Percentiles rank a stretch among this genome's conserved stretches.
These are phyloP conservation scores for Fistulifera solaris DNA, from an alignment of 108 stramenopile species.

Conservation along the genomic window DNA sequence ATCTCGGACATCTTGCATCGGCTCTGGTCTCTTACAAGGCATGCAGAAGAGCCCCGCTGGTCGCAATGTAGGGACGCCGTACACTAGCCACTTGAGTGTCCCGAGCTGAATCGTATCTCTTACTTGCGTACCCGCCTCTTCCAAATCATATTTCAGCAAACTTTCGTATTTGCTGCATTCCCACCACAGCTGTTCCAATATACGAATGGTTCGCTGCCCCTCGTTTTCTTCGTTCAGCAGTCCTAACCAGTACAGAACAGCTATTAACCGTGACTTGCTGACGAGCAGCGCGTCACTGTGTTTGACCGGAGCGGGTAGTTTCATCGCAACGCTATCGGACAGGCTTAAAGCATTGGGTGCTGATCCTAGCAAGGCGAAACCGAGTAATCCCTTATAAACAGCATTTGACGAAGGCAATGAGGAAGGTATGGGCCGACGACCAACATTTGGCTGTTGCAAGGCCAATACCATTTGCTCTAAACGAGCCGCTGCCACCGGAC, in stretches of 20 bases:
- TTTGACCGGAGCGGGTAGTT: slow-evolving; percentile 39
- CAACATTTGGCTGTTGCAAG: slow-evolving; percentile 43
- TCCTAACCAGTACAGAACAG: slow-evolving; percentile 31
- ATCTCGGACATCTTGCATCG: slow-evolving; percentile 8
- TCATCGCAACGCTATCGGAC: slow-evolving; percentile 60
- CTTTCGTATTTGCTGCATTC: slow-evolving; percentile 26
- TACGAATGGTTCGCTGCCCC: slow-evolving; percentile 15
- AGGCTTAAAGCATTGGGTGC: slow-evolving; percentile 53
- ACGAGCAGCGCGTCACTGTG: slow-evolving; percentile 52
- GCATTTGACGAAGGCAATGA: slow-evolving; percentile 65
- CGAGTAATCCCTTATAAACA: slow-evolving; percentile 56
- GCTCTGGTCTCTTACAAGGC: slow-evolving; percentile 36
- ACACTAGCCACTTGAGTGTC: slow-evolving; percentile 58
- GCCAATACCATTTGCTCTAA: slow-evolving; percentile 25
- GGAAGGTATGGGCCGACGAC: slow-evolving; percentile 66
- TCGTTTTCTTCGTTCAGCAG: slow-evolving; percentile 15
- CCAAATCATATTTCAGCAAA: slow-evolving; percentile 12
- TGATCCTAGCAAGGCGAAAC: slow-evolving; percentile 55
- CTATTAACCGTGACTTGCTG: slow-evolving; percentile 56
- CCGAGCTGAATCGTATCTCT: slow-evolving; percentile 62
- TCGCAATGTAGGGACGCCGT: slow-evolving; percentile 60
- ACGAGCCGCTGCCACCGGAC: slow-evolving; percentile 36
- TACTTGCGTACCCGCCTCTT: slow-evolving; percentile 27
- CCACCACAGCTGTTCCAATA: slow-evolving; percentile 35
- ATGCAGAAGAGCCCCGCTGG: slow-evolving; percentile 53